phyloP scores from a whole-genome alignment of 768 basidiomycete species.

The Porpolomopsis calyptriformis region DNA sequence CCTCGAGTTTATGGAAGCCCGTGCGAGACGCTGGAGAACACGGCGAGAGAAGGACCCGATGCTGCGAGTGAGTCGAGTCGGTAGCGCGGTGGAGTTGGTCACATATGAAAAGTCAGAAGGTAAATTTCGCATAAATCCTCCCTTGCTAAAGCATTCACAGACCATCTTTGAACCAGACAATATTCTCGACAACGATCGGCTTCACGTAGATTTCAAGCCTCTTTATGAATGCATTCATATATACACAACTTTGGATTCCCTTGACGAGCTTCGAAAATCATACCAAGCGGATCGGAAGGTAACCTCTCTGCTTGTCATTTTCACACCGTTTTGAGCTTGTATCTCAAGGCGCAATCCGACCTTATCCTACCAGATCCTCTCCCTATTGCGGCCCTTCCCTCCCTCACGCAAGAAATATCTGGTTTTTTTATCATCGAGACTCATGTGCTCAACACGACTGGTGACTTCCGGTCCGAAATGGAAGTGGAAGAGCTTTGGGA shows the following conservation, averaged over 20 bases:
- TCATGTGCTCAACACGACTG: slow-evolving; percentile 81
- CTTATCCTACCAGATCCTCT: slow-evolving; percentile 78
- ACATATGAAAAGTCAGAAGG: slow-evolving; percentile 92
- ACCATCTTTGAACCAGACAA: slow-evolving; percentile 54
- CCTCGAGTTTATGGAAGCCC: slow-evolving; percentile 78
- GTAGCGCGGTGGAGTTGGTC: slow-evolving; percentile 86
- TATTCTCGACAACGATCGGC: slow-evolving; percentile 81
- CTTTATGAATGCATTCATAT: slow-evolving; percentile 96
- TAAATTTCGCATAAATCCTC: slow-evolving; percentile 31
- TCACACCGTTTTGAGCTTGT: slow-evolving; percentile 5
- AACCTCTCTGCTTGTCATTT: neutral
- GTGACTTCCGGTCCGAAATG: slow-evolving; percentile 77
- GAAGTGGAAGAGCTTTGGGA: slow-evolving; percentile 97
- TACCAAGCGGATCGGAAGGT: slow-evolving; percentile 98
- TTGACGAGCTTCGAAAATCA: slow-evolving; percentile 79
- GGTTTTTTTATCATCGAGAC: slow-evolving; percentile 97
- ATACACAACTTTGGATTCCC: slow-evolving; percentile 82
- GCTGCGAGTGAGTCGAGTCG: slow-evolving; percentile 65
- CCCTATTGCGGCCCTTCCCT: slow-evolving; percentile 51
- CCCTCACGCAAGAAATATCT: slow-evolving; percentile 86
- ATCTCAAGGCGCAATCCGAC: slow-evolving; percentile 81
- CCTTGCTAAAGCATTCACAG: slow-evolving; percentile 4
- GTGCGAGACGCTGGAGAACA: slow-evolving; percentile 73
- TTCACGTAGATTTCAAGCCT: slow-evolving; percentile 88
- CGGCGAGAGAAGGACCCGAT: slow-evolving; percentile 79